Evolutionary conservation across 78 protist genomes (phyloP).

Genomic region (slime mould (Dictyostelium discoideum)): dicty_2.7 NC_007091.3:4480001-4480500

Average conservation of each 20-base stretch:
- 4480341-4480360: not conserved
- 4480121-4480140: too few species aligned
- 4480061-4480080: conserved; percentile 35
- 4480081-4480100: not conserved
- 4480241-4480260: not conserved
- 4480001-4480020: conserved; percentile 3
- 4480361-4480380: conserved; percentile 85
- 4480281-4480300: conserved; percentile 79
- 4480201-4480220: not conserved
- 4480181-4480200: not conserved
- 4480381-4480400: not conserved
- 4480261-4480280: conserved; percentile 72
- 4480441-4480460: conserved; percentile 45
- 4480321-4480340: too few species aligned
- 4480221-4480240: too few species aligned
- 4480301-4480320: too few species aligned
- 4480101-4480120: not conserved
- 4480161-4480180: too few species aligned
- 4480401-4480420: conserved; percentile 6
- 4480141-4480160: too few species aligned
- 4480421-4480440: conserved; percentile 52
- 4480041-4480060: not conserved
- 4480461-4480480: conserved; percentile 67
- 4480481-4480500: conserved; percentile 52
- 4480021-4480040: not conserved